Evolutionary conservation across 225 moss, liverwort and hornwort genomes (phyloP).

Genomic region (Pleurozium schreberi): DNA sequence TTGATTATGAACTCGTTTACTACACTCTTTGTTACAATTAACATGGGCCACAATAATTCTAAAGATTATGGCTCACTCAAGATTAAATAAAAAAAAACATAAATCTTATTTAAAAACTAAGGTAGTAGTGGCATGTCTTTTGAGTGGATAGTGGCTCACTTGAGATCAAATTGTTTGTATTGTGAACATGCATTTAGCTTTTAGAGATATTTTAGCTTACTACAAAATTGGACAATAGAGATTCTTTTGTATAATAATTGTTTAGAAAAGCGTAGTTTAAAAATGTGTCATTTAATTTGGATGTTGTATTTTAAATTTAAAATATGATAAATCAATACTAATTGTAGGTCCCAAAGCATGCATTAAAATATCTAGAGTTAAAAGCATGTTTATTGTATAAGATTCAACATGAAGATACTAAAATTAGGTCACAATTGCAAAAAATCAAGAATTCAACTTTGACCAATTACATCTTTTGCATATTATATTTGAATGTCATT

Average conservation of each 20-base stretch:
- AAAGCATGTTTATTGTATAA: neutral
- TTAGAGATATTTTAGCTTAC: neutral
- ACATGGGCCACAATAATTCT: neutral
- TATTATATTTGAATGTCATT: neutral
- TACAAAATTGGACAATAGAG: neutral
- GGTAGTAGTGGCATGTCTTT: too few relatives aligned
- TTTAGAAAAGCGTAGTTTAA: neutral
- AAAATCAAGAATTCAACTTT: neutral
- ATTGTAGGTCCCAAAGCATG: neutral
- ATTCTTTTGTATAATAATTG: neutral
- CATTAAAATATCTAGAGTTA: neutral
- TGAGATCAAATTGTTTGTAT: accelerated
- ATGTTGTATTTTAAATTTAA: too few relatives aligned
- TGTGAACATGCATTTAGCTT: neutral
- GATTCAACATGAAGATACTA: neutral
- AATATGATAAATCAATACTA: neutral
- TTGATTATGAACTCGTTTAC: neutral
- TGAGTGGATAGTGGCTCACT: too few relatives aligned
- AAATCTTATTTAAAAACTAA: too few relatives aligned
- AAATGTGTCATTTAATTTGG: neutral
- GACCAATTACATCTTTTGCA: neutral
- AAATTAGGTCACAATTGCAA: neutral
- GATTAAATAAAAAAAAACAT: too few relatives aligned
- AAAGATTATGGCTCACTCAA: too few relatives aligned
- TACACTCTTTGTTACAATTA: neutral